Evolutionary conservation across 2,329 filamentous ascomycete species (phyloP).

Genomic region (Alternaria viburni): DNA sequence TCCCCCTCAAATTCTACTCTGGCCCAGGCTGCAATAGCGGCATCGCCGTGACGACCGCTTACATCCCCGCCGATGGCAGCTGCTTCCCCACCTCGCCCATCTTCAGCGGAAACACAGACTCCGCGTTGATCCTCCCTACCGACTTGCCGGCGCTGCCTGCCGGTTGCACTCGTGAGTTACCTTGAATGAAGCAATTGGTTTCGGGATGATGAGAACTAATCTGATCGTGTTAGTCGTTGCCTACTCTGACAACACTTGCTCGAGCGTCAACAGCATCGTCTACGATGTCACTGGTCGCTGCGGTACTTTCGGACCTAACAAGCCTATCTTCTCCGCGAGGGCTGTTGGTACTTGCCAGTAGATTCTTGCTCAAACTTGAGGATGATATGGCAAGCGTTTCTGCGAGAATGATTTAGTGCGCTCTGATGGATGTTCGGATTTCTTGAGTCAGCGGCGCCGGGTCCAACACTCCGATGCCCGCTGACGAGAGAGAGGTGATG

Average conservation of each 20-base stretch:
- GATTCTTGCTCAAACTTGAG: neutral
- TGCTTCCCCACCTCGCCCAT: constrained; percentile 22
- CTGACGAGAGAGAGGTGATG: neutral
- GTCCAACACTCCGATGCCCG: constrained; percentile 13
- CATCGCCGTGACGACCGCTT: constrained; percentile 12
- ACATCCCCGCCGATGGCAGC: constrained; percentile 18
- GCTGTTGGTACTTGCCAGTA: constrained; percentile 18
- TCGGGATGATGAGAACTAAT: neutral
- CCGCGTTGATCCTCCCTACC: neutral
- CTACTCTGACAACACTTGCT: constrained; percentile 10
- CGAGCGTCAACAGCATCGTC: constrained; percentile 2
- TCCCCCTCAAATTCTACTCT: constrained; percentile 20
- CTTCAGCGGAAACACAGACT: constrained; percentile 20
- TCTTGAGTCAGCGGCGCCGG: neutral
- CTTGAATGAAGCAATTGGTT: neutral
- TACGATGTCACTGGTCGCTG: constrained; percentile 8
- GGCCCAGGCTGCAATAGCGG: constrained; percentile 16
- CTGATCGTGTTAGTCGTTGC: neutral
- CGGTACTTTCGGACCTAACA: constrained; percentile 13
- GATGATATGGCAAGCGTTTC: neutral
- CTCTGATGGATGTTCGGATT: neutral
- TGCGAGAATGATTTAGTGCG: neutral
- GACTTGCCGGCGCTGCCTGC: constrained; percentile 6
- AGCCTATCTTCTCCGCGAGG: constrained; percentile 16
- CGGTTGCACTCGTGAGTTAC: constrained; percentile 19